Conservation (phyloP, 2,329 filamentous ascomycete genomes). For the Colletotrichum sojae region DNA sequence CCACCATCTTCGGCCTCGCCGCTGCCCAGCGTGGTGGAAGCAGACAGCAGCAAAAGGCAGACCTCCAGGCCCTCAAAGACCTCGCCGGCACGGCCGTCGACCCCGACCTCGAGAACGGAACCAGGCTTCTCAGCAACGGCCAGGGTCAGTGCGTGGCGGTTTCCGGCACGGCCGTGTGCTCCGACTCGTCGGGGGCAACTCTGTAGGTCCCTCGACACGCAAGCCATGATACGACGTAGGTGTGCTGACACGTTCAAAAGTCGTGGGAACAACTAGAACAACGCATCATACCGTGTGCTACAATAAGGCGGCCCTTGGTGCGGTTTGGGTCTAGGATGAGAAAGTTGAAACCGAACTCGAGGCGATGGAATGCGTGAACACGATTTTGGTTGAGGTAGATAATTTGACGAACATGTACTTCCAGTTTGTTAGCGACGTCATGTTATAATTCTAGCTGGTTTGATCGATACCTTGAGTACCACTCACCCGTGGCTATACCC, state of each 20-base stretch:
- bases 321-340: no score
- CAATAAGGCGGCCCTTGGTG: no score
- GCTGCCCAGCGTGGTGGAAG: conserved; percentile 23
- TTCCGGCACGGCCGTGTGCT: conserved; percentile 28
- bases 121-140: conserved; percentile 20
- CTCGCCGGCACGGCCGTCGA: conserved; percentile 30
- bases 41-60: conserved; percentile 21
- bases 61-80: conserved; percentile 23
- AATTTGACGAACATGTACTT: no score
- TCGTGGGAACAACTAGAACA: not conserved
- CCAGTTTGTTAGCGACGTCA: no score
- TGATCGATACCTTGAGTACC: no score
- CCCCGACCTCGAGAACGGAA: conserved; percentile 30
- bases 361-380: no score
- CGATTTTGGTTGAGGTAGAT: no score
- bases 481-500: no score
- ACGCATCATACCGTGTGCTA: no score
- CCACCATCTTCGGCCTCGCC: conserved; percentile 11
- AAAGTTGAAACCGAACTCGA: no score
- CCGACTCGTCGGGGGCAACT: conserved; percentile 20
- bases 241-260: not conserved
- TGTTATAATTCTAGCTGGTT: no score
- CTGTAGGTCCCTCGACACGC: not conserved
- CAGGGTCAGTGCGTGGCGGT: conserved; percentile 30
- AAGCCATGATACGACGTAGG: not conserved